Percentiles rank a stretch among this genome's conserved stretches.
Evolutionary conservation across 441 rosid species (phyloP).

Genomic region (Sinapis alba): DNA sequence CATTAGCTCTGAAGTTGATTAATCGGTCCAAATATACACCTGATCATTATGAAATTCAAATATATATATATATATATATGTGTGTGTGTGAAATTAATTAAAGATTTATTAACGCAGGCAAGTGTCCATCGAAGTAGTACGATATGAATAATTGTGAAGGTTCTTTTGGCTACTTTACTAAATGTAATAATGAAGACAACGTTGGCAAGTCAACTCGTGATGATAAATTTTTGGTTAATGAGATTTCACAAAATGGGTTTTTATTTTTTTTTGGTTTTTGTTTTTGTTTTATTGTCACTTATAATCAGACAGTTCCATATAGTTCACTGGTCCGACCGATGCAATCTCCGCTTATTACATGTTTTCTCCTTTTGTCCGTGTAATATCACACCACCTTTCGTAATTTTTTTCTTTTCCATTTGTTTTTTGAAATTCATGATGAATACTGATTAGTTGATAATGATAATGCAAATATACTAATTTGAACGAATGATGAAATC

Average conservation of each 20-base stretch:
- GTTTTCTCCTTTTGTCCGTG: conserved; percentile 35
- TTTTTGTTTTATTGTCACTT: conserved; percentile 37
- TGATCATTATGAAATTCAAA: conserved; percentile 29
- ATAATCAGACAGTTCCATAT: conserved; percentile 24
- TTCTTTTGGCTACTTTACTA: conserved; percentile 41
- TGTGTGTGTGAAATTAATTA: background rate
- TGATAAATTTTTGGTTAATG: conserved; percentile 21
- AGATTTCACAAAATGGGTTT: conserved; percentile 19
- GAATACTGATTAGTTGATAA: conserved; percentile 8
- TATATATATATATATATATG: background rate
- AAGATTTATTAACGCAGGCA: conserved; percentile 24
- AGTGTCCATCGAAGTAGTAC: conserved; percentile 38
- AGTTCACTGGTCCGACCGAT: conserved; percentile 39
- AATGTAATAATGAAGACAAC: conserved; percentile 41
- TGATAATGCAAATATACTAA: background rate
- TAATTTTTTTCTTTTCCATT: background rate
- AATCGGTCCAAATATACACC: conserved; percentile 35
- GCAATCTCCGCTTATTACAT: conserved; percentile 22
- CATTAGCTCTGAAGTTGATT: conserved; percentile 33
- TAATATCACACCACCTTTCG: conserved; percentile 13
- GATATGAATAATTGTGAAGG: conserved; percentile 32
- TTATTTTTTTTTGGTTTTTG: conserved; percentile 9
- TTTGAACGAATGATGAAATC: conserved; percentile 35
- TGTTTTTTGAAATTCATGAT: conserved; percentile 18
- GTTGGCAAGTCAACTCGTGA: conserved; percentile 41